A percentile compares a stretch with the other conserved stretches of the same genome.
Conservation (phyloP, 306 rosid genomes). For the barrel medic (Medicago truncatula) region MtrunA17r5.0-ANR NC_053049.1:33042001-33042500, state of each 20-base stretch:
- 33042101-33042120: constrained; percentile 45
- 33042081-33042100: constrained; percentile 22
- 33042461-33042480: constrained; percentile 5
- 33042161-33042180: constrained; percentile 90
- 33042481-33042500: constrained; percentile 17
- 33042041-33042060: constrained; percentile 15
- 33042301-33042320: constrained; percentile 92
- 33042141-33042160: constrained; percentile 78
- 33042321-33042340: constrained; percentile 67
- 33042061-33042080: constrained; percentile 15
- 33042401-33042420: constrained; percentile 90
- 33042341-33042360: constrained; percentile 84
- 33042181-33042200: constrained; percentile 79
- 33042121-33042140: constrained; percentile 92
- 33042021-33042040: constrained; percentile 5
- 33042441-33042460: constrained; percentile 12
- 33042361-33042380: constrained; percentile 93
- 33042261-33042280: constrained; percentile 62
- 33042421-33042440: constrained; percentile 25
- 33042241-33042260: constrained; percentile 69
- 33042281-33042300: constrained; percentile 90
- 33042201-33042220: constrained; percentile 85
- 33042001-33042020: constrained; percentile 28
- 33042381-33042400: constrained; percentile 97
- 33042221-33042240: constrained; percentile 85